These are phyloP conservation scores for Ormosia semicastrata DNA, from an alignment of 306 rosid species.

Conservation along the genomic window DNA sequence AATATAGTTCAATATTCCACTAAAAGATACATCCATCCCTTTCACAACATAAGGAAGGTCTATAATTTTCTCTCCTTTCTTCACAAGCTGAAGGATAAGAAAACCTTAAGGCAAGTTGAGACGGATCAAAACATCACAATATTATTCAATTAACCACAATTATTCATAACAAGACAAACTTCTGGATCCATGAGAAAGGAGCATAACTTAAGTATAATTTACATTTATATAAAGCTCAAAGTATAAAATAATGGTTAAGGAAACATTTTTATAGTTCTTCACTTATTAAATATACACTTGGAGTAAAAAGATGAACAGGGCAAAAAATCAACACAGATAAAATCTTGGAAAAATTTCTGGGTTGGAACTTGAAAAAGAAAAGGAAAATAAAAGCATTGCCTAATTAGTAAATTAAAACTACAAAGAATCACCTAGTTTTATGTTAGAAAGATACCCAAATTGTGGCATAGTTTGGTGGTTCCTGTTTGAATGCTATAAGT, in stretches of 20 bases:
- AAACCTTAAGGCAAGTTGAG: neutral
- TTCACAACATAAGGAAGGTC: slow-evolving; percentile 89
- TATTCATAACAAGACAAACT: neutral
- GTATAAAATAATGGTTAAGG: neutral
- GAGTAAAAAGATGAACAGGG: neutral
- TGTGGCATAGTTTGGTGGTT: no score
- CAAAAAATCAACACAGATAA: neutral
- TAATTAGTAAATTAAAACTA: no score
- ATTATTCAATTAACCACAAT: neutral
- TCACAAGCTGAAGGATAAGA: slow-evolving; percentile 65
- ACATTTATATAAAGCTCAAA: neutral
- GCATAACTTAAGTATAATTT: neutral
- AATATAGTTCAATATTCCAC: slow-evolving; percentile 81
- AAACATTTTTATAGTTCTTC: neutral
- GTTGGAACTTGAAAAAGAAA: no score
- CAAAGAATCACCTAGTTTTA: no score
- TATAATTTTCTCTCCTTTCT: slow-evolving; percentile 76
- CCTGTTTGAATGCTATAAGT: no score
- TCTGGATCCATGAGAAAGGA: no score
- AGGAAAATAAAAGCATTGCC: no score
- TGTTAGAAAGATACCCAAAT: no score
- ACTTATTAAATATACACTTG: no score
- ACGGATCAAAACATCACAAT: neutral
- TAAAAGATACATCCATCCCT: slow-evolving; percentile 96
- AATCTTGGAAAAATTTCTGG: neutral